A percentile compares a stretch with the other conserved stretches of the same genome.
Evolutionary conservation across 2,329 filamentous ascomycete species (phyloP).

Genomic region (Colletotrichum sp.): DNA sequence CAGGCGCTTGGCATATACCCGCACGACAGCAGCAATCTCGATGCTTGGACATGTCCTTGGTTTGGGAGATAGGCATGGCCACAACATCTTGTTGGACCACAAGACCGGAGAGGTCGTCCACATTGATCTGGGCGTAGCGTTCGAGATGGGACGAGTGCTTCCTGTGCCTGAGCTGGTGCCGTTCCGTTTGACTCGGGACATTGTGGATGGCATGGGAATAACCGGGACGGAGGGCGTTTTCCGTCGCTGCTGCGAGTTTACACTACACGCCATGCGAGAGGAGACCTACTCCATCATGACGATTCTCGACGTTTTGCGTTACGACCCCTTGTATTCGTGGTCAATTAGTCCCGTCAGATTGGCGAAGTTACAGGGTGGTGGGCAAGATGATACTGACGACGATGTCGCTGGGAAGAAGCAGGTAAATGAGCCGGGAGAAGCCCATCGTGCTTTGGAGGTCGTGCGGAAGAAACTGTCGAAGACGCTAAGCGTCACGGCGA

Average conservation of each 20-base stretch:
- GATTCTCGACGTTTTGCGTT: constrained; percentile 95
- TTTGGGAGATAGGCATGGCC: constrained; percentile 90
- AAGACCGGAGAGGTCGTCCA: constrained; percentile 93
- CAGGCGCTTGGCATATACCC: constrained; percentile 86
- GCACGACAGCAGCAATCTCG: constrained; percentile 92
- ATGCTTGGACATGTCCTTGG: constrained; percentile 94
- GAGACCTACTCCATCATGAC: constrained; percentile 99
- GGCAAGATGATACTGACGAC: constrained; percentile 47
- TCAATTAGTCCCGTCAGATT: constrained; percentile 77
- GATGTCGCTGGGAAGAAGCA: constrained; percentile 44
- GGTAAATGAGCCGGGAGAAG: constrained; percentile 72
- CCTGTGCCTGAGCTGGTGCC: constrained; percentile 95
- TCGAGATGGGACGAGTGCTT: constrained; percentile 94
- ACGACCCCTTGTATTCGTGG: constrained; percentile 97
- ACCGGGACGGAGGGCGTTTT: constrained; percentile 96
- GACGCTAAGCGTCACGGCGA: constrained; percentile 90
- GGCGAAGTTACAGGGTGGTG: constrained; percentile 69
- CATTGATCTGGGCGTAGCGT: constrained; percentile 95
- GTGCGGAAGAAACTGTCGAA: constrained; percentile 97
- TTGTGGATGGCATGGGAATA: constrained; percentile 96
- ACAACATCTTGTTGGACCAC: constrained; percentile 94
- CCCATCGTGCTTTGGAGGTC: constrained; percentile 87
- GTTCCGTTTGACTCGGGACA: constrained; percentile 91
- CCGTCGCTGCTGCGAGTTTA: constrained; percentile 97
- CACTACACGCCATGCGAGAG: constrained; percentile 90